Percentiles rank a stretch among this genome's conserved stretches.
These are phyloP conservation scores for Symmetrospora coprosmae DNA, from an alignment of 768 basidiomycete species.

Conservation along the genomic window DNA sequence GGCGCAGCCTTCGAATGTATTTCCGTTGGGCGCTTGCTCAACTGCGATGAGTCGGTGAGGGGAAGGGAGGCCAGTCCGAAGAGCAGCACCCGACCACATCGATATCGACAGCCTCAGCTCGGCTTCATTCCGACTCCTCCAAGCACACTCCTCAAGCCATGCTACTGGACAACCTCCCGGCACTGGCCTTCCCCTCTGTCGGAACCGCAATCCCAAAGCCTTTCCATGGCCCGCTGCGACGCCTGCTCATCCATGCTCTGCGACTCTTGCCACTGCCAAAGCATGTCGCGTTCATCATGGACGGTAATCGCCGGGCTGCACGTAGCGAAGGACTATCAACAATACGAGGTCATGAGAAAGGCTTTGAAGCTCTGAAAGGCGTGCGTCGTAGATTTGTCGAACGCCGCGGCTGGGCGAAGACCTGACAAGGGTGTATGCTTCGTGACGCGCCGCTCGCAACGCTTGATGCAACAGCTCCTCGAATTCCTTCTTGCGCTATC, in stretches of 20 bases:
- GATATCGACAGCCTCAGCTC: too few relatives aligned
- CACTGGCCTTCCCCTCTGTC: conserved; percentile 22
- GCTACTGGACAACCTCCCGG: background rate
- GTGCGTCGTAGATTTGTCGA: too few relatives aligned
- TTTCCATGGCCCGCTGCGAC: conserved; percentile 26
- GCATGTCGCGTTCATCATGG: conserved; percentile 94
- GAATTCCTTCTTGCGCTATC: conserved; percentile 70
- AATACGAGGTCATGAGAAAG: conserved; percentile 65
- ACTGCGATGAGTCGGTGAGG: too few relatives aligned
- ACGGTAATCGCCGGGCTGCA: conserved; percentile 87
- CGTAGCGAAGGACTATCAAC: conserved; percentile 43
- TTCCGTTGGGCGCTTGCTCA: too few relatives aligned
- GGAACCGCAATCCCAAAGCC: conserved; percentile 22
- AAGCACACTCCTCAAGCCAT: background rate
- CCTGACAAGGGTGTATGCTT: background rate
- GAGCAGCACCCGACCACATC: too few relatives aligned
- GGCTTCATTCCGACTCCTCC: background rate
- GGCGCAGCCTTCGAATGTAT: too few relatives aligned
- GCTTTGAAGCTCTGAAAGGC: conserved; percentile 61
- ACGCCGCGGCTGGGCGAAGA: background rate
- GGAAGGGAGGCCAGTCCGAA: too few relatives aligned
- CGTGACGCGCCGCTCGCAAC: background rate
- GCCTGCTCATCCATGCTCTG: conserved; percentile 52
- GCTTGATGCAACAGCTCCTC: conserved; percentile 49
- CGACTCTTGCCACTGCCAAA: conserved; percentile 68